These are phyloP conservation scores for Lipomyces lipofer DNA, from an alignment of 805 yeast species.

Conservation along the genomic window DNA sequence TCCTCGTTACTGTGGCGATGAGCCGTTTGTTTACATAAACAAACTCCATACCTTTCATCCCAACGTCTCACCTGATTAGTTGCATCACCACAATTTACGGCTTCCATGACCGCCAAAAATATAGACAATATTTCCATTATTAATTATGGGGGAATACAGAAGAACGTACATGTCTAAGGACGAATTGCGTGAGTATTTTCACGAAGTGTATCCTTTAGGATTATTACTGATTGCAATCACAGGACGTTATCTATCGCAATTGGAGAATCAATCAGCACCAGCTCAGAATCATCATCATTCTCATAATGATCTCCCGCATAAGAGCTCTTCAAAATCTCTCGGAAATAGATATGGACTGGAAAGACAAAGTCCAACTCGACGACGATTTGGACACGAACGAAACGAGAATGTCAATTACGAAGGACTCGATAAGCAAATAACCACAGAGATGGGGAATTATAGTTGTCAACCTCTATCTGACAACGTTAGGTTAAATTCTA, in stretches of 20 bases:
- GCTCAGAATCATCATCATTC: background rate
- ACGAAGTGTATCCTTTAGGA: too few species aligned
- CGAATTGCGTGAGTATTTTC: conserved; percentile 19
- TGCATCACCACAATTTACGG: too few species aligned
- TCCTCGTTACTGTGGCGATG: too few species aligned
- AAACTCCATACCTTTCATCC: too few species aligned
- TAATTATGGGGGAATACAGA: conserved; percentile 8
- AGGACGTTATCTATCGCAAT: conserved; percentile 18
- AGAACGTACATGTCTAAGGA: conserved; percentile 22
- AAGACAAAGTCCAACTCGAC: background rate
- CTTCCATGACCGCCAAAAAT: too few species aligned
- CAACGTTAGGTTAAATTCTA: too few species aligned
- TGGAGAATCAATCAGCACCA: conserved; percentile 15
- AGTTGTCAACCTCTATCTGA: too few species aligned
- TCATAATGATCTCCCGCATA: background rate
- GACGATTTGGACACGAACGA: conserved; percentile 11
- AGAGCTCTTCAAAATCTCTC: background rate
- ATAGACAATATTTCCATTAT: too few species aligned
- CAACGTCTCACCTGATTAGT: too few species aligned
- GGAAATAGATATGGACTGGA: background rate
- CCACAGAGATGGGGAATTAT: background rate
- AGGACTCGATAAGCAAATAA: background rate
- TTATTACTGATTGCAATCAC: background rate
- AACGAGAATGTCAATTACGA: background rate
- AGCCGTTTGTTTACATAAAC: too few species aligned